Evolutionary conservation across 169 alveolate genomes (phyloP).

Genomic region (Toxoplasma gondii): DNA sequence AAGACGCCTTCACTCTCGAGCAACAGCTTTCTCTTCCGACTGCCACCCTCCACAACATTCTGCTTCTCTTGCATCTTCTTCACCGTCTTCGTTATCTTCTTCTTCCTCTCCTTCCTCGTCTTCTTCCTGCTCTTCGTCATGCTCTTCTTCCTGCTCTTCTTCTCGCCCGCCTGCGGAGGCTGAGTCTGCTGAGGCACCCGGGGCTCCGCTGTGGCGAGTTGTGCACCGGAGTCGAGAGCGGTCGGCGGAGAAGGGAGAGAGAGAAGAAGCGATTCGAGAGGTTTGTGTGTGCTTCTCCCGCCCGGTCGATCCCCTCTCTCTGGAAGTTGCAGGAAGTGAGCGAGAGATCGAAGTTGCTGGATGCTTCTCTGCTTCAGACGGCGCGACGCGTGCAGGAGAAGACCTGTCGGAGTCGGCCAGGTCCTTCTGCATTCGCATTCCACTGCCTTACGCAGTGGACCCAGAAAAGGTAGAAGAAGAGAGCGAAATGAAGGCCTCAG

Average conservation of each 20-base stretch:
- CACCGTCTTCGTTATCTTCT: not conserved
- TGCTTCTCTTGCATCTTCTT: not conserved
- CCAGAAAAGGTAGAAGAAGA: not conserved
- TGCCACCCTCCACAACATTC: not conserved
- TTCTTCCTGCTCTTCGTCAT: not conserved
- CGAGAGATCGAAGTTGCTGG: not conserved
- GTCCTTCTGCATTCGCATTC: conserved; percentile 26
- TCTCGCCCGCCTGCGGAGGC: not conserved
- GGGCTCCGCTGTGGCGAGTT: not conserved
- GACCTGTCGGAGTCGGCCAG: not conserved
- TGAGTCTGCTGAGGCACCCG: not conserved
- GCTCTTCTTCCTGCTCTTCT: not conserved
- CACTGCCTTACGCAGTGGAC: conserved; percentile 19
- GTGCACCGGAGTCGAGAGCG: not conserved
- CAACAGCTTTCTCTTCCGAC: not conserved
- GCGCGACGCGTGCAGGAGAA: not conserved
- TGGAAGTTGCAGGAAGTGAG: not conserved
- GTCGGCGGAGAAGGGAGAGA: not conserved
- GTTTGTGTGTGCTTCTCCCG: not conserved
- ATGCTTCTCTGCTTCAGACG: not conserved
- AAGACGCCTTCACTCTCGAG: not conserved
- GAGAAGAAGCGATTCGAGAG: not conserved
- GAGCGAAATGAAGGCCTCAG: no score
- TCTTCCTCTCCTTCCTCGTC: not conserved
- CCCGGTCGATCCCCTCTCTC: not conserved